phyloP scores from a whole-genome alignment of 805 yeast genomes.

The Saccharomycopsis olivae region DNA sequence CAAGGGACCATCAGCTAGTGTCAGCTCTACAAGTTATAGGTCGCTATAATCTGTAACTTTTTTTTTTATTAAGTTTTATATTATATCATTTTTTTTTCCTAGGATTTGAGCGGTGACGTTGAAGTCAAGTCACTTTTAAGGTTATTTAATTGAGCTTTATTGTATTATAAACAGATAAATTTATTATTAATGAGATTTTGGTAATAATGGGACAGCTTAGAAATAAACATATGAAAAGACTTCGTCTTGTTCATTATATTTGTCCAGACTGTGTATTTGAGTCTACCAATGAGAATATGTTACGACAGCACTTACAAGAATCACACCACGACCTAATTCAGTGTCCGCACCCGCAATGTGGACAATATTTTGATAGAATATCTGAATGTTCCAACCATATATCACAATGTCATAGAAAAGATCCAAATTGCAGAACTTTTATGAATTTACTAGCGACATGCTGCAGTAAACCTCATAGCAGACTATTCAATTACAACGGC shows the following conservation, averaged over 20 bases:
- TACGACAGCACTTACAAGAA: conserved; percentile 8
- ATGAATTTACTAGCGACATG: background rate
- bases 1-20: too few species aligned
- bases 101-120: too few species aligned
- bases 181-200: background rate
- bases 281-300: conserved; percentile 7
- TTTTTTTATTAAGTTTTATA: background rate
- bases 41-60: background rate
- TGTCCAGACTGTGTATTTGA: conserved; percentile 15
- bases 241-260: conserved; percentile 11
- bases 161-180: background rate
- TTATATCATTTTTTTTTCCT: background rate
- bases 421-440: background rate
- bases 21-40: too few species aligned
- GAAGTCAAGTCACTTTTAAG: too few species aligned
- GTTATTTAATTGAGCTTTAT: too few species aligned
- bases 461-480: conserved; percentile 8
- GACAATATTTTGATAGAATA: conserved; percentile 4
- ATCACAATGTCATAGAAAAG: background rate
- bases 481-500: conserved; percentile 16
- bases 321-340: conserved; percentile 10
- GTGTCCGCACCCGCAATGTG: conserved; percentile 10
- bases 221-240: conserved; percentile 13
- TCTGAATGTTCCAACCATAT: conserved; percentile 8
- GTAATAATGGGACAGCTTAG: conserved; percentile 11